Conservation (phyloP, 2,329 filamentous ascomycete genomes). For the Dothistroma pini region DNA sequence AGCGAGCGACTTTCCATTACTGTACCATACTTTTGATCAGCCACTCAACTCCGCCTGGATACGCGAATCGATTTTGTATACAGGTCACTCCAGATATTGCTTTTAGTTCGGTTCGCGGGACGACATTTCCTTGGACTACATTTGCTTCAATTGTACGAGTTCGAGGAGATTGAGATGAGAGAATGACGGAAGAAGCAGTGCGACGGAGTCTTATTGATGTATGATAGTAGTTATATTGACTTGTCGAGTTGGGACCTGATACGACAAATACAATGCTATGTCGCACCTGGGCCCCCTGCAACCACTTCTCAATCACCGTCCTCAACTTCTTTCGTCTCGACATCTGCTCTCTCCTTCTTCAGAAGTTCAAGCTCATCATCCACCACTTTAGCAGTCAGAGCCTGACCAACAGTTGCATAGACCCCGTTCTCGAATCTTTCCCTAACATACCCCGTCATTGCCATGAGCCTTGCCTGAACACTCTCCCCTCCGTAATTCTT, state of each 20-base stretch:
- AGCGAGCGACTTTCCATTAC: neutral
- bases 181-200: too few relatives aligned
- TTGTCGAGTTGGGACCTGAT: too few relatives aligned
- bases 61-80: too few relatives aligned
- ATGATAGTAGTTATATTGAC: too few relatives aligned
- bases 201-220: too few relatives aligned
- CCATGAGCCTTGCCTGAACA: slow-evolving; percentile 49
- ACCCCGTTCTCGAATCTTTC: slow-evolving; percentile 22
- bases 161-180: too few relatives aligned
- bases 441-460: slow-evolving; percentile 43
- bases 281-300: too few relatives aligned
- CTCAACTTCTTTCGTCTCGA: slow-evolving; percentile 12
- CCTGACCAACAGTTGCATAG: slow-evolving; percentile 9
- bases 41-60: neutral
- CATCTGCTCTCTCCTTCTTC: slow-evolving; percentile 15
- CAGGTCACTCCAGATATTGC: too few relatives aligned
- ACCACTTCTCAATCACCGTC: neutral
- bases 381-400: slow-evolving; percentile 5
- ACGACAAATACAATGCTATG: too few relatives aligned
- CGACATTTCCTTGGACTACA: too few relatives aligned
- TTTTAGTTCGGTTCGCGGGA: too few relatives aligned
- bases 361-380: slow-evolving; percentile 10
- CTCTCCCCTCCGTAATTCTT: slow-evolving; percentile 48
- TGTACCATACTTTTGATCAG: neutral
- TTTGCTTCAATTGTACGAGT: too few relatives aligned